Percentiles rank a stretch among this genome's conserved stretches.
Evolutionary conservation across 768 basidiomycete species (phyloP).

Genomic region (Inosperma sp.): DNA sequence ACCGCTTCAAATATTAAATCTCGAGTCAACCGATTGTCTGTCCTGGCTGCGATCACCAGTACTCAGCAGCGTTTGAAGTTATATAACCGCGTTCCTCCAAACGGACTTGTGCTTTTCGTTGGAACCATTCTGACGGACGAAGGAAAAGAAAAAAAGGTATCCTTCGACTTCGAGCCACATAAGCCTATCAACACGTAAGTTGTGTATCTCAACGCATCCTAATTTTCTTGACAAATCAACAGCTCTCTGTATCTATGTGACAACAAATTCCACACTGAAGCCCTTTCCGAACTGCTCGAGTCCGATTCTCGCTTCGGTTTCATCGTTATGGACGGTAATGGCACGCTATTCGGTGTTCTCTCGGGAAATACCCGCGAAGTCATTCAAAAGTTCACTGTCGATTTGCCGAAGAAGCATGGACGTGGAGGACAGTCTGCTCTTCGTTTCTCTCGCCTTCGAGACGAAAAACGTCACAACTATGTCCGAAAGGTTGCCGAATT

Average conservation of each 20-base stretch:
- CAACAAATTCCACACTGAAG: slow-evolving; percentile 99
- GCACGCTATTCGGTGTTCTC: slow-evolving; percentile 91
- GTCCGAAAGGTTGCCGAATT: slow-evolving; percentile 97
- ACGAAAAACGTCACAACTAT: slow-evolving; percentile 99
- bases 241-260: slow-evolving; percentile 98
- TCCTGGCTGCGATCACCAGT: slow-evolving; percentile 95
- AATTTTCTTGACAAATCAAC: slow-evolving; percentile 7
- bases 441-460: slow-evolving; percentile 98
- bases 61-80: slow-evolving; percentile 97
- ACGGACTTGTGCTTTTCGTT: slow-evolving; percentile 95
- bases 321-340: slow-evolving; percentile 99
- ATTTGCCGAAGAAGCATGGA: slow-evolving; percentile 98
- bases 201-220: neutral
- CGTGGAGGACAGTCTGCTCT: slow-evolving; percentile 99
- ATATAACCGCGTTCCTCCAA: slow-evolving; percentile 93
- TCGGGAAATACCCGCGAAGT: slow-evolving; percentile 97
- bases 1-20: slow-evolving; percentile 99
- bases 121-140: slow-evolving; percentile 98
- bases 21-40: slow-evolving; percentile 95
- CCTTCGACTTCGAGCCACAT: slow-evolving; percentile 97
- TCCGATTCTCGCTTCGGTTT: slow-evolving; percentile 98
- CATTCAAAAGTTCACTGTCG: slow-evolving; percentile 97
- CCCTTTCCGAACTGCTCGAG: slow-evolving; percentile 92
- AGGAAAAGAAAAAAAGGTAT: slow-evolving; percentile 99
- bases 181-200: slow-evolving; percentile 98